Percentiles rank a stretch among this genome's conserved stretches.
Evolutionary conservation across 331 rosid genomes (phyloP).

Genomic region (Pyracantha coccinea): DNA sequence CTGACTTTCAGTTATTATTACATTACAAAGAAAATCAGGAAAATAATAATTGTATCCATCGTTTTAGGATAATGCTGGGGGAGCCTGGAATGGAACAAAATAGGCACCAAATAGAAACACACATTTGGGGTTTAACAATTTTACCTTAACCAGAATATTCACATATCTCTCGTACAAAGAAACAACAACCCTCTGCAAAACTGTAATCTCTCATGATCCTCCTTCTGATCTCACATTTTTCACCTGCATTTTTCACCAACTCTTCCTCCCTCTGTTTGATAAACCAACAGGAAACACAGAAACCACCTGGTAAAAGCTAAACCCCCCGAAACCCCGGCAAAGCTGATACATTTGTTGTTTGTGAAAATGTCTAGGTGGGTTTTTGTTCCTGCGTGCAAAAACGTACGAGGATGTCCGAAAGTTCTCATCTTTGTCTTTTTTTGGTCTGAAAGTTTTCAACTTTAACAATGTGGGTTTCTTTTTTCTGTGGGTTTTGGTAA

Average conservation of each 20-base stretch:
- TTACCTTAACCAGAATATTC: conserved; percentile 21
- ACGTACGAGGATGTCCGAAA: background rate
- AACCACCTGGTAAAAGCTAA: background rate
- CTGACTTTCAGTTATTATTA: background rate
- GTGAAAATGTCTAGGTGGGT: conserved; percentile 42
- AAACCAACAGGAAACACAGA: background rate
- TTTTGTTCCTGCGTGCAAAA: background rate
- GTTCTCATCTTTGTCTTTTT: background rate
- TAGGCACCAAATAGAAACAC: conserved; percentile 4
- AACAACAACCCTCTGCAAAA: conserved; percentile 11
- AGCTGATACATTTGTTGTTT: background rate
- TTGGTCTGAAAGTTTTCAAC: background rate
- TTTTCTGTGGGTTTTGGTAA: background rate
- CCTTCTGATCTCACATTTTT: background rate
- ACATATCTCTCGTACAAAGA: conserved; percentile 26
- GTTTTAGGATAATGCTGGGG: background rate
- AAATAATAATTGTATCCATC: background rate
- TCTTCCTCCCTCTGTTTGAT: background rate
- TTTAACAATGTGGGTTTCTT: conserved; percentile 15
- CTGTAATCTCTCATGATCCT: background rate
- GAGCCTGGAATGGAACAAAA: background rate
- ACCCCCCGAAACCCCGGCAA: background rate
- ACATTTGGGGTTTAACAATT: background rate
- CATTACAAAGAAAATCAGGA: background rate
- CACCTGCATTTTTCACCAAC: background rate